Percentiles rank a stretch among this genome's conserved stretches.
phyloP scores from a whole-genome alignment of 768 basidiomycete genomes.

The Xanthoconium stramineum region DNA sequence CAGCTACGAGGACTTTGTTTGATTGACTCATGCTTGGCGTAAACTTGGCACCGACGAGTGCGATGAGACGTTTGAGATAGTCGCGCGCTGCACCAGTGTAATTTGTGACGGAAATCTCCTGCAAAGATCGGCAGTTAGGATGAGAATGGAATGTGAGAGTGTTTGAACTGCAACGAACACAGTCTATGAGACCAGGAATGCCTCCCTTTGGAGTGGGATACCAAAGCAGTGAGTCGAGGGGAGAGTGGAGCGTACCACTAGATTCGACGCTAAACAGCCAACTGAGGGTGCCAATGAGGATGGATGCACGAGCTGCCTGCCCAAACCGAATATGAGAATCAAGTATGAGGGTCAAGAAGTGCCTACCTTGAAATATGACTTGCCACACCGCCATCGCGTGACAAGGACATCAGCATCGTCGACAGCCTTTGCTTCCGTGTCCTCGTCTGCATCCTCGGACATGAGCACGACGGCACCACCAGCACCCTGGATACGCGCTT shows the following conservation, averaged over 20 bases:
- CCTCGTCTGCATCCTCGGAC: conserved; percentile 41
- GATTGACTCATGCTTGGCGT: conserved; percentile 75
- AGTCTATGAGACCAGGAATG: conserved; percentile 55
- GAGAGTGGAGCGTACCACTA: conserved; percentile 54
- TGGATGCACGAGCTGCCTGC: conserved; percentile 51
- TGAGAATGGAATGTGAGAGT: background rate
- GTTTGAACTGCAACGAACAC: conserved; percentile 44
- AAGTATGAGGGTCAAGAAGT: background rate
- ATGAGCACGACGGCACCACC: conserved; percentile 57
- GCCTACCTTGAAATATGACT: conserved; percentile 66
- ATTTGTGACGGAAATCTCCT: conserved; percentile 85
- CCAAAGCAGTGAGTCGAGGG: conserved; percentile 76
- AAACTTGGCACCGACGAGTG: conserved; percentile 71
- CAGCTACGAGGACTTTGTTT: conserved; percentile 82
- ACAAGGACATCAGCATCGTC: conserved; percentile 70
- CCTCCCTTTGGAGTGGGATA: conserved; percentile 70
- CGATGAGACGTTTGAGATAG: conserved; percentile 82
- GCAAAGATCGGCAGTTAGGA: background rate
- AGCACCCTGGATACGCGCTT: conserved; percentile 54
- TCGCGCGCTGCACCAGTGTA: conserved; percentile 86
- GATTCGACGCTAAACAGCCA: conserved; percentile 84
- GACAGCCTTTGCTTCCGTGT: conserved; percentile 33
- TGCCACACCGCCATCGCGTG: conserved; percentile 64
- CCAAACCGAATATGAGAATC: background rate
- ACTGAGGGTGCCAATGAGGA: conserved; percentile 65